Evolutionary conservation across 495 filamentous ascomycete species (phyloP).

Genomic region (Penicillium macrosclerotiorum): DNA sequence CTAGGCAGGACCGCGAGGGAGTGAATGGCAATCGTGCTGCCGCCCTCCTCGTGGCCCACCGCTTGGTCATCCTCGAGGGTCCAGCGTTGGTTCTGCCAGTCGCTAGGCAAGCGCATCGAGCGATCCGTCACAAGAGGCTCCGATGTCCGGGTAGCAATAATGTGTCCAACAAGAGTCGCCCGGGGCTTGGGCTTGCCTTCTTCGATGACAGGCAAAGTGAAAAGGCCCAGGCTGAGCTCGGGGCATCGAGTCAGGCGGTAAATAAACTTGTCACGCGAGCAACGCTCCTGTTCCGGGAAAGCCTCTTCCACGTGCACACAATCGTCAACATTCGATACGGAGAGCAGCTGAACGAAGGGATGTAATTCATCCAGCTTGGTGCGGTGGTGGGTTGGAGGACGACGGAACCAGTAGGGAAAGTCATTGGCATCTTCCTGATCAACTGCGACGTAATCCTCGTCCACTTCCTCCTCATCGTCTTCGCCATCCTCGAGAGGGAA

Average conservation of each 20-base stretch:
- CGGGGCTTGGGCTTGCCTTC: slow-evolving; percentile 43
- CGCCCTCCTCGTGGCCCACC: slow-evolving; percentile 66
- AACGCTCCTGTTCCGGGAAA: slow-evolving; percentile 70
- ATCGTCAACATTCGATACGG: slow-evolving; percentile 69
- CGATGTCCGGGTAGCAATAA: slow-evolving; percentile 70
- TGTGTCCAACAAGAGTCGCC: slow-evolving; percentile 71
- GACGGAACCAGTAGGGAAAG: slow-evolving; percentile 45
- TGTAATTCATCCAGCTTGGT: slow-evolving; percentile 53
- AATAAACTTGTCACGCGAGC: slow-evolving; percentile 77
- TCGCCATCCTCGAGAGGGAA: slow-evolving; percentile 40
- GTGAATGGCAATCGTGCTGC: slow-evolving; percentile 75
- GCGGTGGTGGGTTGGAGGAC: slow-evolving; percentile 39
- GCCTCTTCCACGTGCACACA: slow-evolving; percentile 75
- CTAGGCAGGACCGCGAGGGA: slow-evolving; percentile 75
- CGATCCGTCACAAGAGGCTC: slow-evolving; percentile 64
- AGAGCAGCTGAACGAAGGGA: slow-evolving; percentile 71
- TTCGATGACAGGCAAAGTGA: slow-evolving; percentile 53
- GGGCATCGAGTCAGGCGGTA: slow-evolving; percentile 78
- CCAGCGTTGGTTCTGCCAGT: slow-evolving; percentile 54
- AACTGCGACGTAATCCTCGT: slow-evolving; percentile 45
- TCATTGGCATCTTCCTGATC: slow-evolving; percentile 45
- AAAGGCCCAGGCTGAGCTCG: slow-evolving; percentile 80
- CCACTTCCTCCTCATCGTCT: slow-evolving; percentile 40
- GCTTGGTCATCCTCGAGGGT: slow-evolving; percentile 32
- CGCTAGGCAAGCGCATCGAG: slow-evolving; percentile 69